Evolutionary conservation across 2,329 filamentous ascomycete species (phyloP), one percentile per base, ranked within the genome.

Genomic region (Ophiocordyceps unilateralis): DNA sequence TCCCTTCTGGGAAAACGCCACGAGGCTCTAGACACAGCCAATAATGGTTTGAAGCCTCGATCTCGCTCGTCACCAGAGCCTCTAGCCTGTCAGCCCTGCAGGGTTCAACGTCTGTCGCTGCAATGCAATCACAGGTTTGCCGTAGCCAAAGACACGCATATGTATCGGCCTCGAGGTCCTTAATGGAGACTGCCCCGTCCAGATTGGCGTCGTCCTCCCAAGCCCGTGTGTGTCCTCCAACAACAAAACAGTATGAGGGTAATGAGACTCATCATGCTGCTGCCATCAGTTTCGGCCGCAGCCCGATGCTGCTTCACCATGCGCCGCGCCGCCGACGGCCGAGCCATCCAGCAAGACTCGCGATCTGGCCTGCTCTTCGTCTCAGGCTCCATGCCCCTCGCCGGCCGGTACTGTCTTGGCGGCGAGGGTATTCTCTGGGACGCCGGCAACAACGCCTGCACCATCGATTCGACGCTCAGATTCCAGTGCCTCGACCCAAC

Each of bases 401-500:
- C 50, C 0, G 57, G 56, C 20, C 56, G 55, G 51, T 61, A 56
- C 45, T 61, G 58, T 46, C 51, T 59, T 20, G 42, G 59, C 23
- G 44, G 52, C 36, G 9, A 46, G 0, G 50, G 49, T n/a, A 43
- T 57, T 4, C 51, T 61, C 10, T 49, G 47, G 15, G 57, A 61
- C 32, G 44, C 44, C 28, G 46, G 44, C 45, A 50, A 53, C 47
- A 58, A 56, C 42, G 55, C 58, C n/a, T 61, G 58, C 47, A 58
- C 58, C 44, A 45, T 59, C 44, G 44, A 46, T 37, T 48, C 50
- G 15, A 44, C 49, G 20, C 47, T 50, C 17, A 45, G 48, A 19
- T 47, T 61, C 34, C 52, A 56, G 41, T 61, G 58, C 9, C 53
- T 58, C 32, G 58, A 61, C 39, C 52, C 52, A 17, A 59, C 50